Percentiles rank a stretch among this genome's conserved stretches.
phyloP scores from a whole-genome alignment of 2,329 filamentous ascomycete species.

The Colletotrichum sp. region DNA sequence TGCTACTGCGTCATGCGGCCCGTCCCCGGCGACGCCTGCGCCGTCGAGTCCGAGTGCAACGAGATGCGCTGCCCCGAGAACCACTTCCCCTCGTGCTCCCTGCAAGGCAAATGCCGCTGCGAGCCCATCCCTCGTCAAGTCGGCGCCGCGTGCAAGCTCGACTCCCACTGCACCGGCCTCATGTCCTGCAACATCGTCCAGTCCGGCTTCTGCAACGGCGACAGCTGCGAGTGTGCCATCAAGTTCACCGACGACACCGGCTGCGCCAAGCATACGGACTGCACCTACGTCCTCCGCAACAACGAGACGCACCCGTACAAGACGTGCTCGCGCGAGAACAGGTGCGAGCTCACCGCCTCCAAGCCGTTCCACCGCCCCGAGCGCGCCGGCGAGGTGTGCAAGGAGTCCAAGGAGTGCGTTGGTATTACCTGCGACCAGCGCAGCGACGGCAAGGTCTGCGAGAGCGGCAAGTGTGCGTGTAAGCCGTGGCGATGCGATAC shows the following conservation, averaged over 20 bases:
- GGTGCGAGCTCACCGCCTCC: neutral
- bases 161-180: neutral
- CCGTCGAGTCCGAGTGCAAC: neutral
- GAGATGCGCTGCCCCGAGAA: neutral
- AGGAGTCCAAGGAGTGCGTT: neutral
- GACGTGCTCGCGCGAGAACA: neutral
- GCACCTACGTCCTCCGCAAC: neutral
- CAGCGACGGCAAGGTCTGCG: neutral
- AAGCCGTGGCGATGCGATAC: neutral
- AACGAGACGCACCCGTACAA: neutral
- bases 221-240: neutral
- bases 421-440: neutral
- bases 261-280: neutral
- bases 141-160: neutral
- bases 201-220: neutral
- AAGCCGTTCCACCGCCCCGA: neutral
- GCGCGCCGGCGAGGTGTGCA: neutral
- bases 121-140: neutral
- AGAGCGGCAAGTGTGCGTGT: neutral
- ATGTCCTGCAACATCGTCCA: neutral
- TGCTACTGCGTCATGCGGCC: constrained; percentile 6
- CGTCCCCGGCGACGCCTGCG: neutral
- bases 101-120: neutral
- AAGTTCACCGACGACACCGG: neutral
- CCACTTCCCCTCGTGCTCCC: neutral